Conservation (phyloP, 2,329 filamentous ascomycete genomes). For the Colletotrichum zoysiae region DNA sequence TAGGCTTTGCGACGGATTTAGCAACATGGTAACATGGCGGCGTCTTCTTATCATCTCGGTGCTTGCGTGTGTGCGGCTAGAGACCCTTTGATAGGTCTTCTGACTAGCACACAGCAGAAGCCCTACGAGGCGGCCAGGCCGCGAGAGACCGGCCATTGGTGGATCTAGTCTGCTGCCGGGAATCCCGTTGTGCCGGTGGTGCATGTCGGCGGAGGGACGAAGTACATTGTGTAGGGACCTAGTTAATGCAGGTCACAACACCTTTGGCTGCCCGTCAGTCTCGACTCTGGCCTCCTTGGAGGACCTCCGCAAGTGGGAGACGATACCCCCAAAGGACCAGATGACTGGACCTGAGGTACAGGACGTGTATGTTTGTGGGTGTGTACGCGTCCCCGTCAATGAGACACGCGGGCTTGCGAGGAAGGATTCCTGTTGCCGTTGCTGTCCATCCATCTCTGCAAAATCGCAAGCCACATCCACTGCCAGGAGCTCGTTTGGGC, state of each 20-base stretch:
- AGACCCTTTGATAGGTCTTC: not conserved
- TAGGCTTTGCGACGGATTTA: constrained; percentile 2
- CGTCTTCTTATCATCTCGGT: constrained; percentile 36
- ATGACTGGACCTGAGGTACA: not conserved
- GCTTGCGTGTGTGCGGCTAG: not conserved
- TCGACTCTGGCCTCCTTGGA: not conserved
- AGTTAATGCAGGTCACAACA: not conserved
- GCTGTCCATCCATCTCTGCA: not conserved
- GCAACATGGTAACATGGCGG: constrained; percentile 7
- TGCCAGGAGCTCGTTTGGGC: not conserved
- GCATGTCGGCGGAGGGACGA: not conserved
- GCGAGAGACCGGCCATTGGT: not conserved
- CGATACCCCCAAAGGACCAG: not conserved
- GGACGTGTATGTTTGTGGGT: not conserved
- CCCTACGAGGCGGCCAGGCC: not conserved
- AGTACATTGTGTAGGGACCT: not conserved
- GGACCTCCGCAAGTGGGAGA: not conserved
- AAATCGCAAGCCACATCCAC: constrained; percentile 13
- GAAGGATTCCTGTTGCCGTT: not conserved
- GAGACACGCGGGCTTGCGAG: not conserved
- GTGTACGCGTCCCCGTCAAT: constrained; percentile 8
- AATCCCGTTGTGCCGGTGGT: not conserved
- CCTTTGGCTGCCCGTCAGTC: not conserved
- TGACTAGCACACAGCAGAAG: not conserved
- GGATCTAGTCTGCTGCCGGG: not conserved